phyloP scores from a whole-genome alignment of 2,329 filamentous ascomycete genomes.

The Teratosphaeria nubilosa region DNA sequence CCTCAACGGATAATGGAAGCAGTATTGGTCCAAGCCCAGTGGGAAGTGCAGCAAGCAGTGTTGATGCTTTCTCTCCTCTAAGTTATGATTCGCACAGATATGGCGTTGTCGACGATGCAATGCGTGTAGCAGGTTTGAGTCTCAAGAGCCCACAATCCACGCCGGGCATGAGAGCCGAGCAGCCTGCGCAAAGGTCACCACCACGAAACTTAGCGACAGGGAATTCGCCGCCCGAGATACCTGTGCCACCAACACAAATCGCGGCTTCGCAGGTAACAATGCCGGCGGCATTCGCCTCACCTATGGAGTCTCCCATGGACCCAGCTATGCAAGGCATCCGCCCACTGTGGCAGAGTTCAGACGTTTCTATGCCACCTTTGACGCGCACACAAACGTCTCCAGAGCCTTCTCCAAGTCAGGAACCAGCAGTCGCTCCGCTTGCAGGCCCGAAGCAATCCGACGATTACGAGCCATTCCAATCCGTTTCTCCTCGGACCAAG shows the following conservation, averaged over 20 bases:
- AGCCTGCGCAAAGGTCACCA: constrained; percentile 13
- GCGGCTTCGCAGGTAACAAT: not conserved
- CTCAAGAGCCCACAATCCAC: constrained; percentile 13
- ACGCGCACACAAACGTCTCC: constrained; percentile 2
- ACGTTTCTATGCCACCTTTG: not conserved
- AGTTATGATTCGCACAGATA: constrained; percentile 5
- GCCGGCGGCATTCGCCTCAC: constrained; percentile 2
- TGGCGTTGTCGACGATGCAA: constrained; percentile 15
- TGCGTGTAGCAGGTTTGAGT: constrained; percentile 15
- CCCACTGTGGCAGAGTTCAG: not conserved
- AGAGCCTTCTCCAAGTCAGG: constrained; percentile 4
- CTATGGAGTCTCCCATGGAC: constrained; percentile 26
- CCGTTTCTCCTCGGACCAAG: constrained; percentile 4
- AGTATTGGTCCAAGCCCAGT: constrained; percentile 20
- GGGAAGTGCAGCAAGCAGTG: constrained; percentile 23
- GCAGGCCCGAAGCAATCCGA: not conserved
- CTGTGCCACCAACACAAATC: not conserved
- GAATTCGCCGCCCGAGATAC: not conserved
- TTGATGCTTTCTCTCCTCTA: constrained; percentile 19
- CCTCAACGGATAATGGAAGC: constrained; percentile 16
- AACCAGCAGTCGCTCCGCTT: not conserved
- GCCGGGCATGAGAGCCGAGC: constrained; percentile 17
- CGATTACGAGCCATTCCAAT: constrained; percentile 9
- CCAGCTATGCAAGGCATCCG: constrained; percentile 11
- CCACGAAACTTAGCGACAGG: constrained; percentile 9